Conservation (phyloP, 139 green algal species). For the Chlamydomonas eustigma region DNA sequence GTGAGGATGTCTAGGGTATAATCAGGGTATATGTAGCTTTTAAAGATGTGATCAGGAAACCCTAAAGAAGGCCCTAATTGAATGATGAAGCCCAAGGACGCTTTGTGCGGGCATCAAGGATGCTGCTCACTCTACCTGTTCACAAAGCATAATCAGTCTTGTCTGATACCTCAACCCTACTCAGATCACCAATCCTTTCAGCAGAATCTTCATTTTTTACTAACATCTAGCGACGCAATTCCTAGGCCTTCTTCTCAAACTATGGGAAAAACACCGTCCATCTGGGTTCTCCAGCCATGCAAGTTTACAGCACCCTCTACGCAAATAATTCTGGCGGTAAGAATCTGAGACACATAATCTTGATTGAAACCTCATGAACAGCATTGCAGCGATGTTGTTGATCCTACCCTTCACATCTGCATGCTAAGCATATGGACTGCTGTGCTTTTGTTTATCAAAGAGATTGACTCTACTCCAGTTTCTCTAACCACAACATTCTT, state of each 20-base stretch:
- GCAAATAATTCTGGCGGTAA: neutral
- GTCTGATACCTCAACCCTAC: neutral
- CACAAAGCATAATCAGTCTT: neutral
- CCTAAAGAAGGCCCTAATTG: neutral
- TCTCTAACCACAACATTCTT: too few species aligned
- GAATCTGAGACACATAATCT: neutral
- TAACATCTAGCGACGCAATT: neutral
- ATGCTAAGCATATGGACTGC: too few species aligned
- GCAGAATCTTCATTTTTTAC: neutral
- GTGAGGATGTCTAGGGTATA: neutral
- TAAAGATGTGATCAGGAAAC: neutral
- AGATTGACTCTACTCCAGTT: too few species aligned
- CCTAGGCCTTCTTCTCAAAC: slow-evolving; percentile 18
- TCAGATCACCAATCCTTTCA: neutral
- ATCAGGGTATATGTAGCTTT: neutral
- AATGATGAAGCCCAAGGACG: neutral
- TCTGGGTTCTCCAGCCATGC: neutral
- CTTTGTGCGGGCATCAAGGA: neutral
- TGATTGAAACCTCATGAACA: neutral
- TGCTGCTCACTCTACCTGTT: neutral
- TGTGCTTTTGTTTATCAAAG: too few species aligned
- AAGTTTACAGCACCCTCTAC: slow-evolving; percentile 8
- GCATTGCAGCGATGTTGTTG: too few species aligned
- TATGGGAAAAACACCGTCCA: slow-evolving; percentile 1
- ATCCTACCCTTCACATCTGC: too few species aligned